A percentile compares a stretch with the other conserved stretches of the same genome.
These are phyloP conservation scores for Hansenula sp. DNA, from an alignment of 1,139 yeast species.

Conservation along the genomic window DNA sequence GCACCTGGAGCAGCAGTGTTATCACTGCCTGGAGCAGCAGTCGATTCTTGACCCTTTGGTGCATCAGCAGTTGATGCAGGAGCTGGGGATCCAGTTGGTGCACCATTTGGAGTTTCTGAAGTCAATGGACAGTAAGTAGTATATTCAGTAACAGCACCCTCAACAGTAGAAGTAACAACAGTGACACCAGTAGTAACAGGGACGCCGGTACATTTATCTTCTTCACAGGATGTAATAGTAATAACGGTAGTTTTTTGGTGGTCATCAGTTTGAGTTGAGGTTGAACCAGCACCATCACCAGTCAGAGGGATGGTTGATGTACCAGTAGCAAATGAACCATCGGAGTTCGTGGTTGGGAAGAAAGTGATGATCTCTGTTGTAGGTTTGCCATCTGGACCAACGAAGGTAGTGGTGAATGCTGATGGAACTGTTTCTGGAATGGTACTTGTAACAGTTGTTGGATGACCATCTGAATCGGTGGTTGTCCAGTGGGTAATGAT, in stretches of 20 bases:
- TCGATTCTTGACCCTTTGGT: too few relatives aligned
- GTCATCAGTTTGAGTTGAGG: too few relatives aligned
- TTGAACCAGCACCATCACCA: too few relatives aligned
- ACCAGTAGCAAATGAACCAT: neutral
- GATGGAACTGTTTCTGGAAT: neutral
- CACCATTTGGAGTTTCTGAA: too few relatives aligned
- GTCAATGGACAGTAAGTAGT: neutral
- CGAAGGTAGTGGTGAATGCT: neutral
- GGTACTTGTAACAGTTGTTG: conserved; percentile 3
- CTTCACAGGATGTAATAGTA: neutral
- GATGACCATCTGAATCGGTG: conserved; percentile 1
- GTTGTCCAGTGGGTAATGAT: conserved; percentile 2
- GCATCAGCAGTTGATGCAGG: too few relatives aligned
- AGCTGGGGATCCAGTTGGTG: too few relatives aligned
- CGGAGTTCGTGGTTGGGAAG: neutral
- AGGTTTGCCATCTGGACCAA: neutral
- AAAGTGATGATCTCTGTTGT: neutral
- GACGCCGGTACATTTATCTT: neutral
- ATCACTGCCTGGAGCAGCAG: too few relatives aligned
- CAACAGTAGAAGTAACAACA: neutral
- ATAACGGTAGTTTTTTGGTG: neutral
- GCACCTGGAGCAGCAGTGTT: too few relatives aligned
- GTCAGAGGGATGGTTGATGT: too few relatives aligned
- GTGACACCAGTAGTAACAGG: neutral
- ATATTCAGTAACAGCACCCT: neutral